Evolutionary conservation across 2,329 filamentous ascomycete species (phyloP).

Genomic region (Pseudogymnoascus pannorum): DNA sequence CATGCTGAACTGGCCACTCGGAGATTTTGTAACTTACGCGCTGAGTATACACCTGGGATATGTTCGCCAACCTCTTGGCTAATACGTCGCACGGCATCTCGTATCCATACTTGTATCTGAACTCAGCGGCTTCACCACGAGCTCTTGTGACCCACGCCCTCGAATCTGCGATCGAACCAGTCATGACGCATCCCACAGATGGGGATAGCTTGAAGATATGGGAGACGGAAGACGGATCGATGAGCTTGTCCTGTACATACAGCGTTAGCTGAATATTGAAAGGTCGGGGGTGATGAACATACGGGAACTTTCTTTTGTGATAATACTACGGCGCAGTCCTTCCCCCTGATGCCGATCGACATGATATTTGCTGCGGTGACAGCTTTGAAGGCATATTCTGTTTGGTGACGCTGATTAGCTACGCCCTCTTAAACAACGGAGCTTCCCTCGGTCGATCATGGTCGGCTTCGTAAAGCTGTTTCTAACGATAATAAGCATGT

Average conservation of each 20-base stretch:
- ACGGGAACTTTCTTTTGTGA: slow-evolving; percentile 99
- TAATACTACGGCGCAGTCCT: slow-evolving; percentile 92
- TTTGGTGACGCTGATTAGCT: slow-evolving; percentile 16
- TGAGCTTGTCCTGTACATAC: slow-evolving; percentile 79
- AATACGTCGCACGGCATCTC: slow-evolving; percentile 98
- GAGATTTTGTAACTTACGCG: slow-evolving; percentile 50
- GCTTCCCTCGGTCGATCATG: neutral
- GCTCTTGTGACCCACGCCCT: slow-evolving; percentile 88
- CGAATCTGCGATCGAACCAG: slow-evolving; percentile 95
- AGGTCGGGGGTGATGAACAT: slow-evolving; percentile 36
- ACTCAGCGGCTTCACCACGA: slow-evolving; percentile 92
- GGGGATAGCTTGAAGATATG: slow-evolving; percentile 97
- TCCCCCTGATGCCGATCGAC: slow-evolving; percentile 89
- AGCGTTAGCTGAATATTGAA: slow-evolving; percentile 18
- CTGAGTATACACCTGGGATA: slow-evolving; percentile 98
- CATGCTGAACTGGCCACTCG: slow-evolving; percentile 6
- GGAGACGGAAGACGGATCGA: slow-evolving; percentile 92
- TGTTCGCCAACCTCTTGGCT: slow-evolving; percentile 95
- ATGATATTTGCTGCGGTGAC: slow-evolving; percentile 99
- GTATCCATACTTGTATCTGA: slow-evolving; percentile 97
- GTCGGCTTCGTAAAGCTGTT: neutral
- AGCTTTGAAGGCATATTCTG: slow-evolving; percentile 99
- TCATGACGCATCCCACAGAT: slow-evolving; percentile 96
- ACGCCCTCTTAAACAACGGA: slow-evolving; percentile 4
- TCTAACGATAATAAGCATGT: neutral